Evolutionary conservation across 2,329 filamentous ascomycete genomes (phyloP), one percentile per base, ranked within the genome.

Genomic region (Neopestalotiopsis sp.): DNA sequence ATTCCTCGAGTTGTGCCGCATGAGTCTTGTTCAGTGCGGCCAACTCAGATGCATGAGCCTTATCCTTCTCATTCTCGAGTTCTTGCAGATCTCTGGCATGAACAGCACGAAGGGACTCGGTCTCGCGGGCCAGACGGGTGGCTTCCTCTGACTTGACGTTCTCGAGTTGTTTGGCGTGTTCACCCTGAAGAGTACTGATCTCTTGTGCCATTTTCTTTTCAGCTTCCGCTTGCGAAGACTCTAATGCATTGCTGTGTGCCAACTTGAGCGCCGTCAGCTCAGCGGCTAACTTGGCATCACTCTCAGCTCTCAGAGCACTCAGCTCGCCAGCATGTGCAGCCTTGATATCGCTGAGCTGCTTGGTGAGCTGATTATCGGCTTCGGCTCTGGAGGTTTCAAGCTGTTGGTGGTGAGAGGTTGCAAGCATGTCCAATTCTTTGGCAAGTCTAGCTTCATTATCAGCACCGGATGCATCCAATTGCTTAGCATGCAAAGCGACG

Each of bases 21-120:
- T 79, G 77, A 1, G 68, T 28, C 53, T 75, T 73, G 67, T 76
- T 77, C 14, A 78, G 67, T 28, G 73, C 68, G 9, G 72, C 68
- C n/a, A 79, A 66, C 56, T 79, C 76, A 14, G 62, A 45, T 20
- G 58, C 59, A 17, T 66, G 62, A 28, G 65, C 70, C 12, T 73
- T 72, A 38, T 78, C 76, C 10, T 68, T 71, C 3, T 77, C 75
- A 20, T 72, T 70, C 65, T 76, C 75, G 34, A 72, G 66, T 10
- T 72, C 71, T n/a, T 76, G 73, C 9, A 79, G 69, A 57, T 79
- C 69, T 45, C 74, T 77, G 34, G 67, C 61, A 63, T 79, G 77
- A 1, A 73, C 69, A 59, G 70, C 71, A 14, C 72, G 62, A 13
- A 79, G 71, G 17, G 74, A 63, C 30, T 74, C 75, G 40, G 76